These are phyloP conservation scores for Quercus variabilis DNA, from an alignment of 306 rosid species.

Conservation along the genomic window DNA sequence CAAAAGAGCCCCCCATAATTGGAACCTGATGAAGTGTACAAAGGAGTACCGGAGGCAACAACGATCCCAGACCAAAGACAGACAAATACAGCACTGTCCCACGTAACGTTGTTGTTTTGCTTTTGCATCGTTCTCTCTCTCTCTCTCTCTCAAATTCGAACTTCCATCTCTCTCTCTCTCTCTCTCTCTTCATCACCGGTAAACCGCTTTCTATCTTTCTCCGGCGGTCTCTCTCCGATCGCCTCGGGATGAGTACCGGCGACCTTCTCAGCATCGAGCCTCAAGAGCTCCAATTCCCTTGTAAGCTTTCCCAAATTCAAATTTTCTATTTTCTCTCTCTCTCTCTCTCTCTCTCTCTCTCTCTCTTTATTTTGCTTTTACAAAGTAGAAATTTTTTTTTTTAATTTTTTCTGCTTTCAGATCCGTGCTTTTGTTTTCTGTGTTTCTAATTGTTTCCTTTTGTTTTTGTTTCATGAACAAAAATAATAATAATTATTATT, in stretches of 20 bases:
- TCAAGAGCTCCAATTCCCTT: slow-evolving; percentile 81
- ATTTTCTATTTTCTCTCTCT: neutral
- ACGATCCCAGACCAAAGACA: slow-evolving; percentile 14
- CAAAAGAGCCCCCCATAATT: slow-evolving; percentile 19
- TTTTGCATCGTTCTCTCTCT: neutral
- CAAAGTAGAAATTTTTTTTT: no score
- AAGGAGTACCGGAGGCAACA: neutral
- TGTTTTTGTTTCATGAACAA: neutral
- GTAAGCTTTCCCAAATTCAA: slow-evolving; percentile 31
- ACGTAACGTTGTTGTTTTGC: slow-evolving; percentile 33
- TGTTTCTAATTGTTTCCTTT: slow-evolving; percentile 27
- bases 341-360: neutral
- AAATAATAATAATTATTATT: neutral
- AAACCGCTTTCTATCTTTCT: slow-evolving; percentile 10
- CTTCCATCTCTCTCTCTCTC: slow-evolving; percentile 15
- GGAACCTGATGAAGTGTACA: neutral
- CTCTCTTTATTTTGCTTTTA: neutral
- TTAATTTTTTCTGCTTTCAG: slow-evolving; percentile 7
- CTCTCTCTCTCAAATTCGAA: slow-evolving; percentile 22
- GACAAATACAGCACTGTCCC: slow-evolving; percentile 40
- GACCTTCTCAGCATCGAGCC: slow-evolving; percentile 77
- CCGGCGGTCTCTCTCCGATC: slow-evolving; percentile 36
- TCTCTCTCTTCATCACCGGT: slow-evolving; percentile 24
- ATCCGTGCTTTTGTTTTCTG: slow-evolving; percentile 23
- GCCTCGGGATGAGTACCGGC: slow-evolving; percentile 66